phyloP scores from a whole-genome alignment of 192 early-diverging fungal genomes.

The Linnemannia zychae region DNA sequence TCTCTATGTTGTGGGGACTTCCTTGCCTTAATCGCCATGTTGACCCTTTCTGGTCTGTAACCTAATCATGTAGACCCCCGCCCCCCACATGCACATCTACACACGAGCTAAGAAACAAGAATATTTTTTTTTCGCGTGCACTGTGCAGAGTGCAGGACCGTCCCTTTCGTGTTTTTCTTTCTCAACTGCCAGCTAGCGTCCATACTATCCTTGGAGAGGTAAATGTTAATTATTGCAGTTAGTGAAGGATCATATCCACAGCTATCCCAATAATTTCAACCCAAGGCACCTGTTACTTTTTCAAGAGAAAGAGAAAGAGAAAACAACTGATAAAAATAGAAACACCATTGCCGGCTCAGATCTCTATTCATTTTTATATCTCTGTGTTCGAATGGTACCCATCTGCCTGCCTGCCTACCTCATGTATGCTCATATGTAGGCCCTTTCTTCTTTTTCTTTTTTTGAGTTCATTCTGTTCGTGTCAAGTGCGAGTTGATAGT shows the following conservation, averaged over 20 bases:
- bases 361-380: background rate
- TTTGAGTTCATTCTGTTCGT: background rate
- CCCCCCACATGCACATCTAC: background rate
- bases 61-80: constrained; percentile 10
- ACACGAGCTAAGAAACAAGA: background rate
- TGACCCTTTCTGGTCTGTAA: constrained; percentile 32
- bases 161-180: background rate
- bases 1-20: background rate
- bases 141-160: background rate
- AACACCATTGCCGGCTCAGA: background rate
- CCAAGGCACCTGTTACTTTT: background rate
- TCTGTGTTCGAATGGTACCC: background rate
- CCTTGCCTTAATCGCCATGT: background rate
- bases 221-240: background rate
- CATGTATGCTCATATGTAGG: constrained; percentile 14
- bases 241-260: background rate
- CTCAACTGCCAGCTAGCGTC: background rate
- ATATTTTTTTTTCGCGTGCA: background rate
- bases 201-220: background rate
- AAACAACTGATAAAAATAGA: background rate
- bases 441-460: background rate
- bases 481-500: background rate
- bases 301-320: background rate
- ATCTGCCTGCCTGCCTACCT: background rate
- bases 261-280: background rate